These are phyloP conservation scores for Leccinum glutinopallens DNA, from an alignment of 1,284 basidiomycete genomes.

Conservation along the genomic window DNA sequence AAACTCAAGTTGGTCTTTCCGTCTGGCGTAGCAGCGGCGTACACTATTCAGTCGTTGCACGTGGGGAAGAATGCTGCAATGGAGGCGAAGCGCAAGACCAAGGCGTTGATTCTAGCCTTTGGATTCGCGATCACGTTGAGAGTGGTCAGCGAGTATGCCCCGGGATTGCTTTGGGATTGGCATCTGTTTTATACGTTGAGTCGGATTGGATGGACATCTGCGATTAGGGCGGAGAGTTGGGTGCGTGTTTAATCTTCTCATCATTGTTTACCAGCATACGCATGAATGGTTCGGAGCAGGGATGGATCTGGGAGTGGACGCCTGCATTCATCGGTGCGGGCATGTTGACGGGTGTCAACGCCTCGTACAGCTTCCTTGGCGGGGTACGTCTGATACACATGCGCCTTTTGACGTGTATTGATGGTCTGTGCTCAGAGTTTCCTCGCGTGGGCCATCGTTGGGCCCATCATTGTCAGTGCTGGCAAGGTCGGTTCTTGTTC, in stretches of 20 bases:
- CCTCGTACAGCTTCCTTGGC: slow-evolving; percentile 60
- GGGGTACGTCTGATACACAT: slow-evolving; percentile 34
- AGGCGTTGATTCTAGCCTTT: slow-evolving; percentile 39
- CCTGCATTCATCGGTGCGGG: slow-evolving; percentile 74
- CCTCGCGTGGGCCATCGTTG: slow-evolving; percentile 68
- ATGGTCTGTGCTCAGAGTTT: slow-evolving; percentile 43
- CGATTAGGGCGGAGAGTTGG: slow-evolving; percentile 55
- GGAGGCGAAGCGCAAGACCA: slow-evolving; percentile 60
- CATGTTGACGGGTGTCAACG: slow-evolving; percentile 67
- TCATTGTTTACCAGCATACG: slow-evolving; percentile 27
- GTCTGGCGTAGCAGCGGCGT: slow-evolving; percentile 68
- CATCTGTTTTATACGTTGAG: slow-evolving; percentile 5
- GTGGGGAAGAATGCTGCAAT: slow-evolving; percentile 50
- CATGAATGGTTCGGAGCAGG: slow-evolving; percentile 37
- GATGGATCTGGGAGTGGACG: slow-evolving; percentile 34
- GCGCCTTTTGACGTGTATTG: not conserved
- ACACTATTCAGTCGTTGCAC: slow-evolving; percentile 70
- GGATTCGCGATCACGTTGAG: slow-evolving; percentile 52
- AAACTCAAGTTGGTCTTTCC: slow-evolving; percentile 73
- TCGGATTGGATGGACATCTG: slow-evolving; percentile 61
- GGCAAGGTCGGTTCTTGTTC: slow-evolving; percentile 32
- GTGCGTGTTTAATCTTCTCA: not conserved
- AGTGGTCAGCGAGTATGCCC: slow-evolving; percentile 61
- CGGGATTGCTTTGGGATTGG: slow-evolving; percentile 38
- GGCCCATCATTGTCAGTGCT: slow-evolving; percentile 56